Conservation (phyloP, 2,329 filamentous ascomycete species). For the Clarireedia hainanense region DNA sequence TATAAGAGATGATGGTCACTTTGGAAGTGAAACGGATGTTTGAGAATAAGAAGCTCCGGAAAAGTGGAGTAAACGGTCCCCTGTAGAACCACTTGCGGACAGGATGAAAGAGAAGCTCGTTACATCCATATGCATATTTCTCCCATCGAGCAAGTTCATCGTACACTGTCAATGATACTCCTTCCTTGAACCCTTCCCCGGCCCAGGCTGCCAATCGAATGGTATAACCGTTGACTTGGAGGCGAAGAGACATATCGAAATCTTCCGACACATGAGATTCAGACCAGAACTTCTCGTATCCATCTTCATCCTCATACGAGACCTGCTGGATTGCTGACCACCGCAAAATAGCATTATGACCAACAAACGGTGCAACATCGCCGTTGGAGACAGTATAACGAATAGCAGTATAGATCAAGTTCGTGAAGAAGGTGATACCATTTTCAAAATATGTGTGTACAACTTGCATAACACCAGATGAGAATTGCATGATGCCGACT, state of each 20-base stretch:
- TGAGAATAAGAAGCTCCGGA: conserved; percentile 64
- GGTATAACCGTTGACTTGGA: conserved; percentile 65
- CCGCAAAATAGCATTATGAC: conserved; percentile 70
- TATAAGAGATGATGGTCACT: conserved; percentile 68
- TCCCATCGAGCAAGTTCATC: conserved; percentile 81
- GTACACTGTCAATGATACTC: conserved; percentile 76
- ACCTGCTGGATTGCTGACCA: conserved; percentile 72
- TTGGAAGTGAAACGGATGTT: conserved; percentile 70
- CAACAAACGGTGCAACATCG: conserved; percentile 71
- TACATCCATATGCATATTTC: conserved; percentile 80
- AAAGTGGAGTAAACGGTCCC: conserved; percentile 73
- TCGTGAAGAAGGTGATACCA: conserved; percentile 64
- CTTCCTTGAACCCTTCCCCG: conserved; percentile 73
- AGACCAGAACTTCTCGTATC: conserved; percentile 75
- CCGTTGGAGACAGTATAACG: conserved; percentile 70
- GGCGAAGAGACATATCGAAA: conserved; percentile 73
- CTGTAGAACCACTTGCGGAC: conserved; percentile 63
- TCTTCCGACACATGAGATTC: conserved; percentile 75
- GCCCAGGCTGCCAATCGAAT: conserved; percentile 67
- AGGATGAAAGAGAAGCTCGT: conserved; percentile 74
- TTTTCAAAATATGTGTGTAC: conserved; percentile 66
- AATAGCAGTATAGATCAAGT: conserved; percentile 70
- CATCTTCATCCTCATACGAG: conserved; percentile 60
- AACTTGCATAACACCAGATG: conserved; percentile 72
- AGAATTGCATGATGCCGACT: conserved; percentile 72